Conservation (phyloP, 202 grass and related monocot genomes). For the Bolboschoenoplectus hybrid region DNA sequence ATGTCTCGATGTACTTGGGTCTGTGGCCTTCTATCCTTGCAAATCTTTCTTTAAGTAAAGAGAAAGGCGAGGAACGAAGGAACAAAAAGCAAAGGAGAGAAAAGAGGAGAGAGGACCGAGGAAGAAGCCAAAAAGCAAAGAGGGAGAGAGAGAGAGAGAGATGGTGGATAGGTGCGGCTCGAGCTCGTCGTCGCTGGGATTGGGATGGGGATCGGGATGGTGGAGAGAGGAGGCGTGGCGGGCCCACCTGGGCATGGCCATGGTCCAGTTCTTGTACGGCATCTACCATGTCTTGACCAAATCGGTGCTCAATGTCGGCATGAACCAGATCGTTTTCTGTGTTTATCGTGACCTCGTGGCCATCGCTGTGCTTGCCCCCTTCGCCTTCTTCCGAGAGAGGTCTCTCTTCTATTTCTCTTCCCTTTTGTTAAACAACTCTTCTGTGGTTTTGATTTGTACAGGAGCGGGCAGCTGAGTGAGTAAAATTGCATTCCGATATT, state of each 20-base stretch:
- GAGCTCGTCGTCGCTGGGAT: slow-evolving; percentile 53
- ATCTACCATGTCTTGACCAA: slow-evolving; percentile 97
- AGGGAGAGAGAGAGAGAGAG: slow-evolving; percentile 15
- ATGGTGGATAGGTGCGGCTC: slow-evolving; percentile 59
- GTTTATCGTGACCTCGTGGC: slow-evolving; percentile 95
- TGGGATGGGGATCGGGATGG: slow-evolving; percentile 30
- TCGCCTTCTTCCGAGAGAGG: slow-evolving; percentile 72
- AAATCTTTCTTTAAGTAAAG: background rate
- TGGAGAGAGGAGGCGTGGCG: slow-evolving; percentile 71
- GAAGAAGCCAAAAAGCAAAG: background rate
- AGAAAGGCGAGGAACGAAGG: background rate
- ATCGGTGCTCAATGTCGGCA: slow-evolving; percentile 95
- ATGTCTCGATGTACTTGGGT: background rate
- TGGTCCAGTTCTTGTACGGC: slow-evolving; percentile 75
- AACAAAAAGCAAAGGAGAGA: background rate
- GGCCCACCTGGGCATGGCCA: slow-evolving; percentile 84
- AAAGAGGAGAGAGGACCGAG: background rate
- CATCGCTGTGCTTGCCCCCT: slow-evolving; percentile 63
- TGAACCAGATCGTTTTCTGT: slow-evolving; percentile 97
- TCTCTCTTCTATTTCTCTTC: background rate
- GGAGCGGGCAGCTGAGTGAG: background rate
- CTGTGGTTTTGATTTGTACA: slow-evolving; percentile 1
- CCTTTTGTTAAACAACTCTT: background rate
- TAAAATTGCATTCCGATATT: background rate
- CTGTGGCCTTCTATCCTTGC: background rate